Conservation (phyloP, 2,329 filamentous ascomycete species). For the Neurospora sp. region DNA sequence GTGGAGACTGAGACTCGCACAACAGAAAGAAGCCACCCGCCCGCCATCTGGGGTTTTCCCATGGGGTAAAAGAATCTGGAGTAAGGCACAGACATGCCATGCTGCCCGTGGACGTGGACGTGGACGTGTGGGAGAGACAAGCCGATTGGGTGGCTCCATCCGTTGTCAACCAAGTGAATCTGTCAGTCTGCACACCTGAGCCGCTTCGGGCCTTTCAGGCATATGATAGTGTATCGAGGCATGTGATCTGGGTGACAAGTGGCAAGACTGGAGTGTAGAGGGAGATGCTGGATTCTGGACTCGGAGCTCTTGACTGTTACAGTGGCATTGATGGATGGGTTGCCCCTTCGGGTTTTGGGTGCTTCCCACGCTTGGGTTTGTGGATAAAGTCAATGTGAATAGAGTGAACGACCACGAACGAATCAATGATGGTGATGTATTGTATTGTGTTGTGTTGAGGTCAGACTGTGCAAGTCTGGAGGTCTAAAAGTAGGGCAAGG, state of each 20-base stretch:
- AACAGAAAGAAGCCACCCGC: neutral
- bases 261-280: slow-evolving; percentile 2
- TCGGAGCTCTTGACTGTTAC: neutral
- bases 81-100: neutral
- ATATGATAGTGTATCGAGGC: slow-evolving; percentile 4
- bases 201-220: slow-evolving; percentile 12
- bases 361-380: neutral
- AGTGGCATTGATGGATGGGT: neutral
- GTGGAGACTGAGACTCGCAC: neutral
- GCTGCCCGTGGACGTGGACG: neutral
- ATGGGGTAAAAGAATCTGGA: slow-evolving; percentile 3
- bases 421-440: too few species aligned
- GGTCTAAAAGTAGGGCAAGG: too few species aligned
- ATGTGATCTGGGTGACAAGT: neutral
- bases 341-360: neutral
- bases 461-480: too few species aligned
- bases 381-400: neutral
- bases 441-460: too few species aligned
- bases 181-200: neutral
- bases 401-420: too few species aligned
- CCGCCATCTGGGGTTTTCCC: slow-evolving; percentile 1
- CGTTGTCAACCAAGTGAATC: neutral
- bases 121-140: neutral
- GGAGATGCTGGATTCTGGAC: neutral
- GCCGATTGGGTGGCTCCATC: slow-evolving; percentile 5